phyloP scores from a whole-genome alignment of 179 eudicot genomes.

The Silene coronaria region DNA sequence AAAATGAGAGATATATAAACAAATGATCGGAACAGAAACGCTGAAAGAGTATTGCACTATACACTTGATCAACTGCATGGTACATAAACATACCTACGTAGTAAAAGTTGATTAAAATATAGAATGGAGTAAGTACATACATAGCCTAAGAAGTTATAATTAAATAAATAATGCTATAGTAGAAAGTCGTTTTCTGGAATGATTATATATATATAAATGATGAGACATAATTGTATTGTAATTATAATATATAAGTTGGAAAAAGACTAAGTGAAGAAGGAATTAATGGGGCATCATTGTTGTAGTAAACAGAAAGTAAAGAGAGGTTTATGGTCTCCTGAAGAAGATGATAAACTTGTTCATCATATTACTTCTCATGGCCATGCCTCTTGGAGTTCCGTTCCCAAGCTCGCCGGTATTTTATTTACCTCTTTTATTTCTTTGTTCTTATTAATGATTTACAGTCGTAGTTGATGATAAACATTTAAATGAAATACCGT shows the following conservation, averaged over 20 bases:
- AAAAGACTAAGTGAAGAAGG: constrained; percentile 10
- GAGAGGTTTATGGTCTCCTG: constrained; percentile 89
- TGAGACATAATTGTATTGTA: neutral
- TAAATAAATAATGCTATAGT: neutral
- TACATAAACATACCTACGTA: constrained; percentile 11
- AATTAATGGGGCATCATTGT: constrained; percentile 68
- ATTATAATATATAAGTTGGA: neutral
- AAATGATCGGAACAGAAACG: no score
- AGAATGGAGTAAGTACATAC: neutral
- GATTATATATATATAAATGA: constrained; percentile 17
- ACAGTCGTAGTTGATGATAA: no score
- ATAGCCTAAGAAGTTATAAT: neutral
- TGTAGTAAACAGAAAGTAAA: constrained; percentile 80
- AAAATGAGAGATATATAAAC: no score
- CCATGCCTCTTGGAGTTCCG: constrained; percentile 84
- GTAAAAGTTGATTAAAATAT: neutral
- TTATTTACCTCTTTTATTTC: neutral
- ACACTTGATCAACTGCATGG: constrained; percentile 23
- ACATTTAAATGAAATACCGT: no score
- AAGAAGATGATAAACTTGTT: constrained; percentile 72
- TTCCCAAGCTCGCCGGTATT: constrained; percentile 75
- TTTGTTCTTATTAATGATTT: no score
- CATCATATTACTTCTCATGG: constrained; percentile 61
- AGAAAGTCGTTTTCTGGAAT: constrained; percentile 27
- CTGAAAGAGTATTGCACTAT: neutral